Evolutionary conservation across 331 rosid genomes (phyloP).

Genomic region (Malus hybrid): DNA sequence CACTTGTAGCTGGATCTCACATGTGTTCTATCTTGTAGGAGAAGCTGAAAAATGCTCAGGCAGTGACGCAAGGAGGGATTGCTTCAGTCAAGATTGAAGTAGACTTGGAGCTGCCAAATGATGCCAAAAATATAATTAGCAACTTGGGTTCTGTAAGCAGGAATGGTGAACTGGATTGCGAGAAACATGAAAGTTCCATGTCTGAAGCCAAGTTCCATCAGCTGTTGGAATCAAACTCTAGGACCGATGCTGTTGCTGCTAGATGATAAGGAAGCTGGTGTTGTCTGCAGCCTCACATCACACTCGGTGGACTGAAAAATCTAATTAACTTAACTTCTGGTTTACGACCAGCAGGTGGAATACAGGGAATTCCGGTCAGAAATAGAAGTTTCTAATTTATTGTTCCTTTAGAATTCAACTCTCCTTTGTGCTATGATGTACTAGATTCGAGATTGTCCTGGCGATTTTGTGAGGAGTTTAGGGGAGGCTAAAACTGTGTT

Average conservation of each 20-base stretch:
- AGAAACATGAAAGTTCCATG: conserved; percentile 8
- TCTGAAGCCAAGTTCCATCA: conserved; percentile 16
- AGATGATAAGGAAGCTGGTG: conserved; percentile 9
- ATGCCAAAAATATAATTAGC: background rate
- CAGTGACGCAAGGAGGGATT: conserved; percentile 10
- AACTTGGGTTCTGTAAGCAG: background rate
- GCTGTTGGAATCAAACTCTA: background rate
- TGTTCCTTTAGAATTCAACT: background rate
- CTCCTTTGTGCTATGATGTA: background rate
- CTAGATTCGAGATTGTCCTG: background rate
- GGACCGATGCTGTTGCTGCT: conserved; percentile 10
- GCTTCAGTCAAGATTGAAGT: conserved; percentile 3
- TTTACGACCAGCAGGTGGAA: background rate
- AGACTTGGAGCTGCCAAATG: background rate
- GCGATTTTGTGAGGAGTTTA: background rate
- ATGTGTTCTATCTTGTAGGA: conserved; percentile 11
- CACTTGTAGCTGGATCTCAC: background rate
- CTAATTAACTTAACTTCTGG: background rate
- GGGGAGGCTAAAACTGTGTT: background rate
- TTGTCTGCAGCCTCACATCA: background rate
- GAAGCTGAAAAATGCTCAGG: conserved; percentile 9
- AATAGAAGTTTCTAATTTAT: background rate
- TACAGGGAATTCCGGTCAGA: background rate
- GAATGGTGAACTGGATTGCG: conserved; percentile 3
- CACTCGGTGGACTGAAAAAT: background rate